These are phyloP conservation scores for Sporothrix schenckii DNA, from an alignment of 2,329 filamentous ascomycete genomes.

Conservation along the genomic window DNA sequence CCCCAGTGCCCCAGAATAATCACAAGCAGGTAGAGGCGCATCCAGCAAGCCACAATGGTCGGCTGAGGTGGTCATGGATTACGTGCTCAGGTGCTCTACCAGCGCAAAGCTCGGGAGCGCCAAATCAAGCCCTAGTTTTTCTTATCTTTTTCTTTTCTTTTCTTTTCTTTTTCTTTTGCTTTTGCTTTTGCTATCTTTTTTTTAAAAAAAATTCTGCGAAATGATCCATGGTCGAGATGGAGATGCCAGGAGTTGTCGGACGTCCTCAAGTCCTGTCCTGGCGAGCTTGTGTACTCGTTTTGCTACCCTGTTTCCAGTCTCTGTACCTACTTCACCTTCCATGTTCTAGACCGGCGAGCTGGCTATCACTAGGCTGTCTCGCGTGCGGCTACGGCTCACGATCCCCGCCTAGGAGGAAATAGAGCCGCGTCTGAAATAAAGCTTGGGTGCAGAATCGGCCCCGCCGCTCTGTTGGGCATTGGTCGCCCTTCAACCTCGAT, in stretches of 20 bases:
- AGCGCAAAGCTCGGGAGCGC: neutral
- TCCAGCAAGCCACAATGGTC: neutral
- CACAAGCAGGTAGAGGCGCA: neutral
- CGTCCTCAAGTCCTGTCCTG: neutral
- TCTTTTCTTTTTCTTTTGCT: neutral
- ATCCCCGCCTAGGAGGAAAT: constrained; percentile 2
- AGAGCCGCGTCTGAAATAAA: neutral
- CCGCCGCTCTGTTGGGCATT: neutral
- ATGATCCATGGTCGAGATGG: neutral
- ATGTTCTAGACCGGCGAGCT: constrained; percentile 8
- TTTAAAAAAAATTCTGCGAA: neutral
- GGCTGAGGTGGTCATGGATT: neutral
- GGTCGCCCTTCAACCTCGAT: neutral
- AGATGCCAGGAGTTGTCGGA: neutral
- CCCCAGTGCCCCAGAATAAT: neutral
- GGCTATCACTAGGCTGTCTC: constrained; percentile 16
- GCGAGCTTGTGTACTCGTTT: no score
- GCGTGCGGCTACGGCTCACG: constrained; percentile 11
- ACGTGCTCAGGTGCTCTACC: no score
- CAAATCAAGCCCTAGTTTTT: neutral
- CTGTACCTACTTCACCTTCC: no score
- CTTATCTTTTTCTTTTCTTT: neutral
- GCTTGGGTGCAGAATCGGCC: constrained; percentile 11
- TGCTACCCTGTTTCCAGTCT: neutral
- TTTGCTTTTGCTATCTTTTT: neutral